Conservation (phyloP, 2,329 filamentous ascomycete genomes). For the Sporothrix sp. region DNA sequence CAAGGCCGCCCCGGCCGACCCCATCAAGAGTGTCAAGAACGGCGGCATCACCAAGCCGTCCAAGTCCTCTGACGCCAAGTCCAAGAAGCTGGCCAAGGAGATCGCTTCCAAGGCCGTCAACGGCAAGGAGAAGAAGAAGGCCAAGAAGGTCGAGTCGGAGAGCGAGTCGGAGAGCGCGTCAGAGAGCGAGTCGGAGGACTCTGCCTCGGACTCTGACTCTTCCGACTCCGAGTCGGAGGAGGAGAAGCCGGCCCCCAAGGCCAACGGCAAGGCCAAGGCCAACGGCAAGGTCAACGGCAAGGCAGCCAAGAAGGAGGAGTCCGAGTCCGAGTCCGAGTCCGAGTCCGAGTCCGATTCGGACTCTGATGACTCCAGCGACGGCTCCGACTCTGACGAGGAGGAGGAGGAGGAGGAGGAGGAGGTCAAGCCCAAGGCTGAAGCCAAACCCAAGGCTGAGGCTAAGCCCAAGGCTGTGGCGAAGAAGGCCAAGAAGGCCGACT, state of each 20-base stretch:
- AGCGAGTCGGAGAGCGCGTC: slow-evolving; percentile 13
- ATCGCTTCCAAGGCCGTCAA: slow-evolving; percentile 41
- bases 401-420: slow-evolving; percentile 22
- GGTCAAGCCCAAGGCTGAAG: no score
- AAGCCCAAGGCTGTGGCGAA: slow-evolving; percentile 25
- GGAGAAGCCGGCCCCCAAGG: slow-evolving; percentile 9
- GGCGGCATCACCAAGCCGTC: slow-evolving; percentile 58
- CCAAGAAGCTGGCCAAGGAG: slow-evolving; percentile 57
- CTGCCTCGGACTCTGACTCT: slow-evolving; percentile 28
- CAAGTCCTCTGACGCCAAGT: slow-evolving; percentile 55
- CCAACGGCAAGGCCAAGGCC: slow-evolving; percentile 11
- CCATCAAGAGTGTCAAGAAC: slow-evolving; percentile 50
- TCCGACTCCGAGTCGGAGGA: slow-evolving; percentile 20
- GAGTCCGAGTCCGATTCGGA: slow-evolving; percentile 19
- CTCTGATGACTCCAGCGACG: slow-evolving; percentile 24
- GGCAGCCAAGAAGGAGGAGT: slow-evolving; percentile 17
- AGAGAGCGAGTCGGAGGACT: slow-evolving; percentile 17
- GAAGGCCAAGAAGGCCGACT: slow-evolving; percentile 31
- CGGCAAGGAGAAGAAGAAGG: slow-evolving; percentile 39
- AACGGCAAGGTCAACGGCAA: slow-evolving; percentile 15
- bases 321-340: slow-evolving; percentile 9
- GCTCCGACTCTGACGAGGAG: slow-evolving; percentile 17
- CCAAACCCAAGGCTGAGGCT: no score
- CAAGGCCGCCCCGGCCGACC: slow-evolving; percentile 39
- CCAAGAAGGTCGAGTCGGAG: slow-evolving; percentile 29